phyloP scores from a whole-genome alignment of 345 rosid genomes.

The Carallia brachiata region DNA sequence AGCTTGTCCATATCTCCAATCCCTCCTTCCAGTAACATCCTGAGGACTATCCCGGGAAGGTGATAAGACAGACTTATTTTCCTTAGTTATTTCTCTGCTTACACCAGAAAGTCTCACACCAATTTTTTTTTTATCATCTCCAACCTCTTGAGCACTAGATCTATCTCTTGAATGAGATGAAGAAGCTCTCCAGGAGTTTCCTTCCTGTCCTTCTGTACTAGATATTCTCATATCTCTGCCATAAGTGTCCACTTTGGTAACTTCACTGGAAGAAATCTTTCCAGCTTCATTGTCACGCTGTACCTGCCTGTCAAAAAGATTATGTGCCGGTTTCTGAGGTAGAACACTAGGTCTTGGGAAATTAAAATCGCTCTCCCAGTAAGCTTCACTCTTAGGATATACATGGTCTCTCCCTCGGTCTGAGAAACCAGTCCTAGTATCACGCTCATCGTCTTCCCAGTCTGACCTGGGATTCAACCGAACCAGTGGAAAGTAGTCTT shows the following conservation, averaged over 20 bases:
- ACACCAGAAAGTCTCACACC: slow-evolving; percentile 44
- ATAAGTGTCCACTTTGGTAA: slow-evolving; percentile 38
- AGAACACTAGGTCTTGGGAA: slow-evolving; percentile 56
- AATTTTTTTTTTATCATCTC: slow-evolving; percentile 41
- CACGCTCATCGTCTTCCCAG: slow-evolving; percentile 99
- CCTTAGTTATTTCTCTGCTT: slow-evolving; percentile 54
- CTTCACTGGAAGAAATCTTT: slow-evolving; percentile 60
- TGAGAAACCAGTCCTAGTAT: slow-evolving; percentile 65
- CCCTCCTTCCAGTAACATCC: slow-evolving; percentile 58
- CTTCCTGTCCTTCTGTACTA: slow-evolving; percentile 63
- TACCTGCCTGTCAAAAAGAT: slow-evolving; percentile 50
- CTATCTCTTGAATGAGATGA: slow-evolving; percentile 48
- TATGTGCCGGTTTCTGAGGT: slow-evolving; percentile 59
- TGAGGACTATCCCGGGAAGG: slow-evolving; percentile 44
- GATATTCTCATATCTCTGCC: slow-evolving; percentile 44
- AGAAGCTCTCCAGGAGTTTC: slow-evolving; percentile 68
- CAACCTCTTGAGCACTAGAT: slow-evolving; percentile 40
- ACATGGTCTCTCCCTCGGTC: slow-evolving; percentile 64
- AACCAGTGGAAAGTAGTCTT: slow-evolving; percentile 62
- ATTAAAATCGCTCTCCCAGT: slow-evolving; percentile 75
- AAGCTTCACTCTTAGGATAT: slow-evolving; percentile 57
- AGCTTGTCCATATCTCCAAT: slow-evolving; percentile 48
- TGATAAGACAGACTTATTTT: slow-evolving; percentile 45
- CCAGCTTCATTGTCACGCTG: slow-evolving; percentile 64
- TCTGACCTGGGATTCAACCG: slow-evolving; percentile 85